phyloP scores from a whole-genome alignment of 2,329 filamentous ascomycete genomes.

The Colletotrichum caudatum region DNA sequence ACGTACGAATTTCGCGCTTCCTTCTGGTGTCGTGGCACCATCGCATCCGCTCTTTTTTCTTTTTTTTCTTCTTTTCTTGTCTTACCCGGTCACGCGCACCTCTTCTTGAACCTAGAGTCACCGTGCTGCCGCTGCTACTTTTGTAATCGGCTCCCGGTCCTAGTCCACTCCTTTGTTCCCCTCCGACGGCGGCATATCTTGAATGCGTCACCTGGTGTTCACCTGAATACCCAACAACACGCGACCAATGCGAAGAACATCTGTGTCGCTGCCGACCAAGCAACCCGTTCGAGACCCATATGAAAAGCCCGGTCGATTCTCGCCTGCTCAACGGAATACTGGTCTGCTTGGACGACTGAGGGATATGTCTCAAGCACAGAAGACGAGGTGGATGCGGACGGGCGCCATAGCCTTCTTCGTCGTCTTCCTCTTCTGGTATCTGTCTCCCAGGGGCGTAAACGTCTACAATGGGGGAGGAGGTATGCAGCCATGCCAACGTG shows the following conservation, averaged over 20 bases:
- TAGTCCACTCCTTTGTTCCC: constrained; percentile 37
- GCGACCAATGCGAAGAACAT: constrained; percentile 71
- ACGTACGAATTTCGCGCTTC: constrained; percentile 29
- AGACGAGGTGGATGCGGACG: constrained; percentile 74
- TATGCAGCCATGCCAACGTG: constrained; percentile 44
- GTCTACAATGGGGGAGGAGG: constrained; percentile 61
- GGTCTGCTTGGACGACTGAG: constrained; percentile 61
- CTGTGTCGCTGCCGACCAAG: constrained; percentile 72
- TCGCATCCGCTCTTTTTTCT: constrained; percentile 32
- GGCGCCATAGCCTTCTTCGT: constrained; percentile 71
- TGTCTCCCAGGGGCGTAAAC: constrained; percentile 70
- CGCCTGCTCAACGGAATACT: constrained; percentile 58
- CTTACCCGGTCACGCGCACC: constrained; percentile 31
- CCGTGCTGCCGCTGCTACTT: constrained; percentile 25
- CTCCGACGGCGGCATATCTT: constrained; percentile 25
- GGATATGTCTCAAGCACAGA: constrained; percentile 71
- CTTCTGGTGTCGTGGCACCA: constrained; percentile 18
- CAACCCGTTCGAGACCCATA: constrained; percentile 70
- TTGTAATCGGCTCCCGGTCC: constrained; percentile 29
- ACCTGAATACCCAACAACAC: constrained; percentile 33
- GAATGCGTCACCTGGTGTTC: constrained; percentile 43
- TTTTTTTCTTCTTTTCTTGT: background rate
- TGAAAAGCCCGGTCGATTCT: constrained; percentile 75
- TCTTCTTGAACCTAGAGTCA: constrained; percentile 31
- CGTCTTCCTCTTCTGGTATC: constrained; percentile 72